Conservation (phyloP, 208 protist genomes). For the Trypanosoma caninum region DNA sequence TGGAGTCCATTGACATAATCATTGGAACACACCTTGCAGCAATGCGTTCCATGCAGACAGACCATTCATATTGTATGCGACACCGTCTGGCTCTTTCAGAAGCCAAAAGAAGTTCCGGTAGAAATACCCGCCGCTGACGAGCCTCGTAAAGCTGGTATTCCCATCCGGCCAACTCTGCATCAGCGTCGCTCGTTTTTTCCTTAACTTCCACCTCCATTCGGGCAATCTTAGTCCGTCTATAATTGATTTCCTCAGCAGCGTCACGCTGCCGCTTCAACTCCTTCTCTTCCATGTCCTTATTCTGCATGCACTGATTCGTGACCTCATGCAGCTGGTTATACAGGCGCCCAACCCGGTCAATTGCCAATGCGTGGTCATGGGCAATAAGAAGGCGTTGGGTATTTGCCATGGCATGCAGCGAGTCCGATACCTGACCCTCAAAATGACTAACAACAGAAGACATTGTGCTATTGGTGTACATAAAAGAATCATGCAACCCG, state of each 20-base stretch:
- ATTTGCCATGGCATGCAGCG: constrained; percentile 62
- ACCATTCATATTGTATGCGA: constrained; percentile 63
- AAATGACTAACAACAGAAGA: constrained; percentile 45
- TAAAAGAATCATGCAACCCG: constrained; percentile 67
- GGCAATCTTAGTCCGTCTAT: constrained; percentile 36
- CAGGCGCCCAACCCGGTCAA: constrained; percentile 57
- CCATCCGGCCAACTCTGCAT: constrained; percentile 67
- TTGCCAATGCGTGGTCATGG: constrained; percentile 66
- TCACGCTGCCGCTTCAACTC: constrained; percentile 58
- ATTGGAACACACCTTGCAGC: constrained; percentile 45
- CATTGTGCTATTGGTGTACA: constrained; percentile 54
- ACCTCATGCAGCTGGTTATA: constrained; percentile 57
- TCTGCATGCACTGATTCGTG: constrained; percentile 27
- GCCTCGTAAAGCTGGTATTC: constrained; percentile 77
- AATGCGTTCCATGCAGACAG: constrained; percentile 63
- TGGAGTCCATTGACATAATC: constrained; percentile 26
- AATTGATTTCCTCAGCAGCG: constrained; percentile 34
- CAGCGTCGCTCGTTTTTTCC: constrained; percentile 20
- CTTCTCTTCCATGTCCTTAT: constrained; percentile 36
- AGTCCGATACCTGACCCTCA: constrained; percentile 59
- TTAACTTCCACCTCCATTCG: constrained; percentile 30
- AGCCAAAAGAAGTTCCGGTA: constrained; percentile 40
- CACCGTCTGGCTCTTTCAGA: constrained; percentile 41
- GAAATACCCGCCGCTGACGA: constrained; percentile 35
- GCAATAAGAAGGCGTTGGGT: constrained; percentile 77